phyloP scores from a whole-genome alignment of 116 monocot genomes.

The Zostera marina region DNA sequence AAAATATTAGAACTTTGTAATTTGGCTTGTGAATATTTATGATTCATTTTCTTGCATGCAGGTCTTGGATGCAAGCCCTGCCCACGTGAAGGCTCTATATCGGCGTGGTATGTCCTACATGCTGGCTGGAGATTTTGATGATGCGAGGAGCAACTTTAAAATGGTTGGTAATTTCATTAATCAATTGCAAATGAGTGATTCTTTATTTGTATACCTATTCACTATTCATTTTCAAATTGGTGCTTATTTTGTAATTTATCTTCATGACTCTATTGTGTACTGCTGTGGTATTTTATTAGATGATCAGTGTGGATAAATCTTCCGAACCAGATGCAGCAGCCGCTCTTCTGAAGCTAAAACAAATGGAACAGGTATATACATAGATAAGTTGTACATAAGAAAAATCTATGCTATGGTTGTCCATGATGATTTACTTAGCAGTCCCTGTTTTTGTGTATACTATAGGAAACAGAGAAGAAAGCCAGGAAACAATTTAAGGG shows the following conservation, averaged over 20 bases:
- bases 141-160: conserved; percentile 78
- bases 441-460: background rate
- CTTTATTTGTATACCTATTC: background rate
- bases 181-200: background rate
- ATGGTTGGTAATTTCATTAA: conserved; percentile 23
- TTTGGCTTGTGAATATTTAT: background rate
- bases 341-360: conserved; percentile 79
- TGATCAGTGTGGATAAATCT: conserved; percentile 71
- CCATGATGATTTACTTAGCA: background rate
- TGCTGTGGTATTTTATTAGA: conserved; percentile 14
- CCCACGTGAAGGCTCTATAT: conserved; percentile 76
- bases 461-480: conserved; percentile 56
- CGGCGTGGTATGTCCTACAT: conserved; percentile 84
- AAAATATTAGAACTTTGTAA: background rate
- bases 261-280: background rate
- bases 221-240: background rate
- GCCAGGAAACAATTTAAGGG: conserved; percentile 81
- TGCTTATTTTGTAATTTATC: background rate
- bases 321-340: conserved; percentile 78
- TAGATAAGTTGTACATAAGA: background rate
- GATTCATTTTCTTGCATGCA: conserved; percentile 7
- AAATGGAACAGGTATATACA: conserved; percentile 45
- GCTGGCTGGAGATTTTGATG: conserved; percentile 73
- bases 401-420: background rate
- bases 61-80: conserved; percentile 79